Percentiles rank a stretch among this genome's conserved stretches.
phyloP scores from a whole-genome alignment of 2,329 filamentous ascomycete genomes.

The Cercospora citrullina region DNA sequence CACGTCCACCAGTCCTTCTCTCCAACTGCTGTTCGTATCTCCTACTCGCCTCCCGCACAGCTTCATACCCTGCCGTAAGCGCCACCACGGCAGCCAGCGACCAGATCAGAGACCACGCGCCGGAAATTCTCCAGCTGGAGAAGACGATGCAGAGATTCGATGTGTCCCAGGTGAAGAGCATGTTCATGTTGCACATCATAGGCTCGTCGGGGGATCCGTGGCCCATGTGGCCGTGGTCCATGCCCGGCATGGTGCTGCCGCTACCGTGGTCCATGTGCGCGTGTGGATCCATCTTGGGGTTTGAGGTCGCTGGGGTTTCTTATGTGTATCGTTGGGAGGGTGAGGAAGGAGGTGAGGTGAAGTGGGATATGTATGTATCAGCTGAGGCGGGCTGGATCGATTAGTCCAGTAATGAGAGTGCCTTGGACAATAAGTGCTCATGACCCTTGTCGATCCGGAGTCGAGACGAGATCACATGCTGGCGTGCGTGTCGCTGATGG shows the following conservation, averaged over 20 bases:
- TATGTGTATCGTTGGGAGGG: background rate
- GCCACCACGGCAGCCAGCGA: slow-evolving; percentile 81
- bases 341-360: background rate
- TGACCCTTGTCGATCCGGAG: background rate
- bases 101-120: slow-evolving; percentile 70
- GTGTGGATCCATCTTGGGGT: slow-evolving; percentile 5
- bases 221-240: slow-evolving; percentile 47
- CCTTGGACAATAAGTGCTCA: slow-evolving; percentile 9
- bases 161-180: slow-evolving; percentile 95
- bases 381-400: background rate
- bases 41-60: slow-evolving; percentile 72
- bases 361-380: slow-evolving; percentile 2
- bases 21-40: slow-evolving; percentile 66
- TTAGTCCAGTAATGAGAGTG: background rate
- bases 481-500: background rate
- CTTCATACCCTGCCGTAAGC: slow-evolving; percentile 90
- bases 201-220: slow-evolving; percentile 57
- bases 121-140: slow-evolving; percentile 80
- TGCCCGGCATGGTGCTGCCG: slow-evolving; percentile 7
- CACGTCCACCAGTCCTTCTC: slow-evolving; percentile 50
- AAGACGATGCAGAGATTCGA: slow-evolving; percentile 95
- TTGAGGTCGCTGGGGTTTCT: background rate
- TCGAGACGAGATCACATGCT: slow-evolving; percentile 5
- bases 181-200: slow-evolving; percentile 81
- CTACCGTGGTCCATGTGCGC: slow-evolving; percentile 26